Evolutionary conservation across 1,284 basidiomycete genomes (phyloP), one percentile per base, ranked within the genome.

Genomic region (Leccinum griseonigrum): DNA sequence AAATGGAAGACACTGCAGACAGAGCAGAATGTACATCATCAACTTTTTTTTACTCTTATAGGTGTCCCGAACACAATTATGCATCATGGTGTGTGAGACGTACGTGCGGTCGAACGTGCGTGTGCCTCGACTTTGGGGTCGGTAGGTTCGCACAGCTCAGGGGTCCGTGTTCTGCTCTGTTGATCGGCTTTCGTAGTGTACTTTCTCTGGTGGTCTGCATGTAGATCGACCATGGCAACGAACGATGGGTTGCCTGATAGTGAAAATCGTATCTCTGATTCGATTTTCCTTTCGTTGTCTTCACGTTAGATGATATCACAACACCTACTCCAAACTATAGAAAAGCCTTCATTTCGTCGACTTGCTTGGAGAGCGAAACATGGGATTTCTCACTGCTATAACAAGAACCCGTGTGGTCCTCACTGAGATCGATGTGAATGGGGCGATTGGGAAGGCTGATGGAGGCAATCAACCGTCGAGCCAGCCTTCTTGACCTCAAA

Each of bases 1-100:
- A 64, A 60, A 60, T 38, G 59, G 59, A 68, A 57, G 54, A 53
- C 38, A 43, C 43, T 40, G 14, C 48, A 62, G 40, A 38, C 48
- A 63, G 38, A 16, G 16, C 28, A 52, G 50, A 29, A 61, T 58
- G 60, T 56, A 56, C 16, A 54, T 54, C 52, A 54, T 18, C 52
- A 34, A 18, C 11, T 31, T 22, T 22, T 14, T 14, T 14, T 22
- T 26, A 22, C 22, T 34, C 10, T 11, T 29, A 11, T 52, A 28
- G 28, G 50, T 29, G 50, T 28, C 9, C 16, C 14, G 0, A 22
- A 48, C 22, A 22, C 22, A 8, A 48, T 26, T 22, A 46, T 46
- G 22, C 22, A 26, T 26, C 22, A 26, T 26, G 22, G 22, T 26
- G 22, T 26, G 22, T 26, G 22, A 26, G 22, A 26, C 22, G 22